Base-by-base conservation (phyloP, 805 yeast species). In the Ogataea trehaloabstinens region DNA sequence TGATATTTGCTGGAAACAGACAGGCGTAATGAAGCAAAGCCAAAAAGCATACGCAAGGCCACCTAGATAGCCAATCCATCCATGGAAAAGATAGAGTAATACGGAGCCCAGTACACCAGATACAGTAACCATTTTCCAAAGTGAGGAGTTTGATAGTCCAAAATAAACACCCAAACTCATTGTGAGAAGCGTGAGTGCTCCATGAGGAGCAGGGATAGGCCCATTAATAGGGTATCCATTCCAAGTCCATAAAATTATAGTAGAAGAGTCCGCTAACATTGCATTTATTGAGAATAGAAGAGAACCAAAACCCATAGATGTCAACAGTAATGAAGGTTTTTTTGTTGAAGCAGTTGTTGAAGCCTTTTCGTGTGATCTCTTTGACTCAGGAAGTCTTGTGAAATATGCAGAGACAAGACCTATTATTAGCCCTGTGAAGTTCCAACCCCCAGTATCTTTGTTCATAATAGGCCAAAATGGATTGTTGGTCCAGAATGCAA, bases 391-490 rank as follows among this genome's bases (percentile, higher is more conserved):
- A 8, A 54, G 31, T 17, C 35, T 45, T 3, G 96, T 76, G 39
- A 82, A 67, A n/a, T 77, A 50, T 3, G 91, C 89, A 28, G 79
- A 73, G 7, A 74, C 46, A 4, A 81, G 51, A 17, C 95, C 96
- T 35, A 84, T 43, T 4, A 69, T 61, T 3, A 88, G 60, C 28
- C 93, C 95, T 21, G 78, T 63, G 37, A 69, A 70, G 61, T 91
- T 91, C 71, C 78, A 78, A 11, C 99, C 99, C 15, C 97, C 96
- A 51, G 86, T 89, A 10, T 69, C 74, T 13, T 71, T 71, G 58
- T 89, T 82, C 90, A 93, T 82, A 35, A 90, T 84, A 20, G 98
- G 95, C 99, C 99, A 93, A 34, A 89, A 69, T 27, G 99, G 99
- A 58, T 93, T 93, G 57, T 90, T 90, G 2, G 98, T 79, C 64